phyloP scores from a whole-genome alignment of 352 stramenopile genomes.

The Phytopythium boreale region DNA sequence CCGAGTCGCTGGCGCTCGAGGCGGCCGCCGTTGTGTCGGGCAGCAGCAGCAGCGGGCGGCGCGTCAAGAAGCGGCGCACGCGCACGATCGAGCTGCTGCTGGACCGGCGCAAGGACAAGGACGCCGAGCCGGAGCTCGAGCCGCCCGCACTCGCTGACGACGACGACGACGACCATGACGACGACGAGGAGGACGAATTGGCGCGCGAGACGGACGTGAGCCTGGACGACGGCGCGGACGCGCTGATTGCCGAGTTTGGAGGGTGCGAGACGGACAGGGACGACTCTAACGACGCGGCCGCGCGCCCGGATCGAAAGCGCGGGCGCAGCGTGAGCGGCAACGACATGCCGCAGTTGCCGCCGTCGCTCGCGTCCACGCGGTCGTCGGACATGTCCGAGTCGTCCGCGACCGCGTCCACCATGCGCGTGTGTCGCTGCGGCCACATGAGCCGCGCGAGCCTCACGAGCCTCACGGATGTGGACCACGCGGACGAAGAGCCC shows the following conservation, averaged over 20 bases:
- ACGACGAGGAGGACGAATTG: background rate
- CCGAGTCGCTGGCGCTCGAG: constrained; percentile 10
- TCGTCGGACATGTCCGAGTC: background rate
- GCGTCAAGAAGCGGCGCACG: constrained; percentile 21
- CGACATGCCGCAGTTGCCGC: constrained; percentile 16
- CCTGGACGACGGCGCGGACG: constrained; percentile 26
- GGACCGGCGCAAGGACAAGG: background rate
- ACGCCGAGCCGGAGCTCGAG: background rate
- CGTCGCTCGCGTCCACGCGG: background rate
- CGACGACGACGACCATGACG: constrained; percentile 9
- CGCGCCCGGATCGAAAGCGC: constrained; percentile 5
- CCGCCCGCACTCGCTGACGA: background rate
- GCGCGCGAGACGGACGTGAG: background rate
- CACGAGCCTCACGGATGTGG: background rate
- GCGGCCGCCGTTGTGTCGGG: background rate
- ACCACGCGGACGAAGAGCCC: constrained; percentile 8
- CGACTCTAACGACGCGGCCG: constrained; percentile 15
- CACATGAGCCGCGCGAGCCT: constrained; percentile 11
- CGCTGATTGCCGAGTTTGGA: constrained; percentile 35
- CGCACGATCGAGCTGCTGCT: constrained; percentile 4
- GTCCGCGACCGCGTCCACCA: constrained; percentile 15
- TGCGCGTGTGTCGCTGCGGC: constrained; percentile 23
- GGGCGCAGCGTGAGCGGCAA: constrained; percentile 7
- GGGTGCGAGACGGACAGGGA: constrained; percentile 8
- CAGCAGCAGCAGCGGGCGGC: background rate